Evolutionary conservation across 306 rosid genomes (phyloP).

Genomic region (Fragaria nilgerrensis): DNA sequence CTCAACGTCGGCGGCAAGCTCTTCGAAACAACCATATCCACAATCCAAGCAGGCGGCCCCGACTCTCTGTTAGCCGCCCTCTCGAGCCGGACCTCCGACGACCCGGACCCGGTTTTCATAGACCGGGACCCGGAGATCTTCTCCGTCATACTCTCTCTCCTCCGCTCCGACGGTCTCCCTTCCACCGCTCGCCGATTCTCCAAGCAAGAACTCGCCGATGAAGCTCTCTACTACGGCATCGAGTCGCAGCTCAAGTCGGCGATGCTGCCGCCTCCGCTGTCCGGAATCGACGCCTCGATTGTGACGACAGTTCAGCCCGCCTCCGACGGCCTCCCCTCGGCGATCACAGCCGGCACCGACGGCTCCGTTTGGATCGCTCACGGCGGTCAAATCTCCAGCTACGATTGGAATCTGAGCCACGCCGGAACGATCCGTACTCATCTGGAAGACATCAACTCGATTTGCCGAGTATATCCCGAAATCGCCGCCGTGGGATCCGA

Average conservation of each 20-base stretch:
- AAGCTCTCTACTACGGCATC: constrained; percentile 78
- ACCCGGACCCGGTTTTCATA: constrained; percentile 62
- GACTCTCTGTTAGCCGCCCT: constrained; percentile 73
- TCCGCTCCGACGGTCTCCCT: constrained; percentile 71
- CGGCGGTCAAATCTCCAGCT: constrained; percentile 76
- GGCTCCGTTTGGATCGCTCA: constrained; percentile 91
- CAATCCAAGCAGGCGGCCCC: constrained; percentile 67
- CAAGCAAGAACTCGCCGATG: constrained; percentile 78
- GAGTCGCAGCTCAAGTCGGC: constrained; percentile 61
- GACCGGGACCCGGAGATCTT: constrained; percentile 92
- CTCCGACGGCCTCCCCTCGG: constrained; percentile 68
- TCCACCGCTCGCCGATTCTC: constrained; percentile 63
- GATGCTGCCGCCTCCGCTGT: constrained; percentile 52
- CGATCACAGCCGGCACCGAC: constrained; percentile 48
- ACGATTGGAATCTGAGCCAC: constrained; percentile 64
- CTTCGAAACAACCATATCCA: constrained; percentile 72
- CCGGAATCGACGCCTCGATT: constrained; percentile 73
- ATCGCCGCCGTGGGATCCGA: constrained; percentile 68
- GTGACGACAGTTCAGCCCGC: constrained; percentile 55
- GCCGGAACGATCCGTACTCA: constrained; percentile 66
- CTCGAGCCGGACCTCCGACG: constrained; percentile 49
- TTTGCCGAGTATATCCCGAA: constrained; percentile 67
- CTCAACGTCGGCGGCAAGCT: constrained; percentile 89
- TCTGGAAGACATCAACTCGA: constrained; percentile 62
- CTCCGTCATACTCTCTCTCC: constrained; percentile 75